A percentile compares a stretch with the other conserved stretches of the same genome.
Conservation (phyloP, 2,329 filamentous ascomycete genomes). For the Xylariaceae sp. region DNA sequence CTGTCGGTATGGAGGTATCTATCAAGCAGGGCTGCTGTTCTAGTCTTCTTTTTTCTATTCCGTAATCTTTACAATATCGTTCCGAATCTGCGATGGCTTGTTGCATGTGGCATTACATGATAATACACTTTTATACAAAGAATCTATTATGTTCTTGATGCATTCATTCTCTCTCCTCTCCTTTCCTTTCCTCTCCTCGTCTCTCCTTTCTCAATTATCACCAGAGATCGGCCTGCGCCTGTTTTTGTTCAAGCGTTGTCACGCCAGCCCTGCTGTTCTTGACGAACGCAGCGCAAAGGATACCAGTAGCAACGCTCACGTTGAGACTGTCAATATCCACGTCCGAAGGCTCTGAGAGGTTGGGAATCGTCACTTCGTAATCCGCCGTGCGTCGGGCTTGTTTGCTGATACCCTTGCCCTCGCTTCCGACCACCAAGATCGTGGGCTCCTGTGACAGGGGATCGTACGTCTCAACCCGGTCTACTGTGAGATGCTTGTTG, state of each 20-base stretch:
- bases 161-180: background rate
- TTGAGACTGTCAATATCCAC: slow-evolving; percentile 82
- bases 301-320: slow-evolving; percentile 78
- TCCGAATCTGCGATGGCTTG: background rate
- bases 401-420: slow-evolving; percentile 67
- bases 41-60: background rate
- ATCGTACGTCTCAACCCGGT: slow-evolving; percentile 44
- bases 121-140: background rate
- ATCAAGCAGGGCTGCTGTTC: background rate
- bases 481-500: slow-evolving; percentile 44
- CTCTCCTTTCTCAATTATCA: slow-evolving; percentile 9
- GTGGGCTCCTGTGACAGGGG: slow-evolving; percentile 59
- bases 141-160: background rate
- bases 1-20: background rate
- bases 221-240: slow-evolving; percentile 22
- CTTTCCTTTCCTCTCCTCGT: no score
- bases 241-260: slow-evolving; percentile 16
- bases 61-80: no score
- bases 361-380: slow-evolving; percentile 59
- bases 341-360: slow-evolving; percentile 39
- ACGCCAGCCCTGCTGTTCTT: slow-evolving; percentile 24
- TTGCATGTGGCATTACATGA: background rate
- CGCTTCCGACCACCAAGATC: slow-evolving; percentile 77
- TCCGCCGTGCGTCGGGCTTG: slow-evolving; percentile 63
- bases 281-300: slow-evolving; percentile 68